A percentile compares a stretch with the other conserved stretches of the same genome.
Evolutionary conservation across 176 grass and related monocot genomes (phyloP).

Genomic region (Phoenix roebelenii): DNA sequence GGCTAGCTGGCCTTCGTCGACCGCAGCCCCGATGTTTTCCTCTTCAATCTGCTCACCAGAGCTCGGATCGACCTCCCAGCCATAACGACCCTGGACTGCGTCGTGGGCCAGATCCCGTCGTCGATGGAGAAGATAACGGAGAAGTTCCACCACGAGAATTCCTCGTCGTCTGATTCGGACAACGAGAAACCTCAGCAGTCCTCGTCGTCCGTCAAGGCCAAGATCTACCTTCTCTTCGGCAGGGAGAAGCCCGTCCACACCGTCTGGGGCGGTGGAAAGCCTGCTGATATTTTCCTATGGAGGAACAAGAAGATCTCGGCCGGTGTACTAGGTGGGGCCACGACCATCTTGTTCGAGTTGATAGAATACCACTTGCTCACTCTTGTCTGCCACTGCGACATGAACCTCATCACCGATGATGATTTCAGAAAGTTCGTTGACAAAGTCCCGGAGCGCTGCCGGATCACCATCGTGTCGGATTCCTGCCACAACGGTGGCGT

Average conservation of each 20-base stretch:
- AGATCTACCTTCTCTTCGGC: constrained; percentile 33
- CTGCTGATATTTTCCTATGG: constrained; percentile 92
- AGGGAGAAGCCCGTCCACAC: constrained; percentile 28
- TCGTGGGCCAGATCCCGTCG: constrained; percentile 6
- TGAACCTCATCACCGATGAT: constrained; percentile 20
- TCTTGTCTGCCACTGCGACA: constrained; percentile 35
- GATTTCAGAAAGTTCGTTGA: constrained; percentile 74
- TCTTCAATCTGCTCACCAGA: no score
- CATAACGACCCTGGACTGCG: no score
- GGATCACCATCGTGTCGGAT: constrained; percentile 67
- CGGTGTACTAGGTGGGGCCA: constrained; percentile 44
- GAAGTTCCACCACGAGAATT: constrained; percentile 40
- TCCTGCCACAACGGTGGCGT: constrained; percentile 93
- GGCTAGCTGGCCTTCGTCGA: no score
- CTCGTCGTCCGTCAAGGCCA: constrained; percentile 24
- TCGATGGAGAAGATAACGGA: constrained; percentile 61
- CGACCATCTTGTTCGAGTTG: constrained; percentile 68
- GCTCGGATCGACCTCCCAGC: no score
- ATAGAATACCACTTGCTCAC: constrained; percentile 74
- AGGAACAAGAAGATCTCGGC: constrained; percentile 86
- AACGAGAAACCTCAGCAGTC: constrained; percentile 39
- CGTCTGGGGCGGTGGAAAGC: constrained; percentile 33
- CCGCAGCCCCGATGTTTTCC: no score
- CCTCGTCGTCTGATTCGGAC: constrained; percentile 64
- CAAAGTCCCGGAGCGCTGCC: constrained; percentile 50